Evolutionary conservation across 768 basidiomycete species (phyloP).

Genomic region (Suillus discolor): DNA sequence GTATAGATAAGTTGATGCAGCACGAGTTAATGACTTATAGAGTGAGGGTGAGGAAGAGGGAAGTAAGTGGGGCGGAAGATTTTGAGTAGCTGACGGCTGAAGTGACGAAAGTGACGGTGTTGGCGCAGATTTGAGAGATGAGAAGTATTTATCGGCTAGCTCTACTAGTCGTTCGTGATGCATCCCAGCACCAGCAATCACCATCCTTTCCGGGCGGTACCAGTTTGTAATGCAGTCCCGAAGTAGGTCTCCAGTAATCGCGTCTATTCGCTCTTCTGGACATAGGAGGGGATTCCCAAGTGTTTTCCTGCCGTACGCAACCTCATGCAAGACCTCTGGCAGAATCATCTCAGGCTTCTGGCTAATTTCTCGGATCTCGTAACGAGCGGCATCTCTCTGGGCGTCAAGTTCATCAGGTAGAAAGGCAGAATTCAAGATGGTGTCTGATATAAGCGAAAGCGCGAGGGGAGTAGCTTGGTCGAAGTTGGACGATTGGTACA

Average conservation of each 20-base stretch:
- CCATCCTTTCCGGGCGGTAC: constrained; percentile 95
- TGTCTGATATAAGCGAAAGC: constrained; percentile 89
- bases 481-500: constrained; percentile 98
- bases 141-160: constrained; percentile 82
- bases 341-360: constrained; percentile 92
- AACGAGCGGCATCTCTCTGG: constrained; percentile 85
- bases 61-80: constrained; percentile 59
- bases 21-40: constrained; percentile 71
- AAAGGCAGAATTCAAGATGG: constrained; percentile 79
- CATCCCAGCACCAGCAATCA: constrained; percentile 93
- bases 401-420: constrained; percentile 75
- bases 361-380: constrained; percentile 87
- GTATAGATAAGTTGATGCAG: constrained; percentile 75
- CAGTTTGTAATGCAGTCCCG: constrained; percentile 70
- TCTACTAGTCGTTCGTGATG: constrained; percentile 87
- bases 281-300: constrained; percentile 93
- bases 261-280: constrained; percentile 77
- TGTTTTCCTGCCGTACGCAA: constrained; percentile 77
- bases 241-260: constrained; percentile 64
- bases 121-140: constrained; percentile 52
- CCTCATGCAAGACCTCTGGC: constrained; percentile 85
- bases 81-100: constrained; percentile 34
- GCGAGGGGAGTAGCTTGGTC: constrained; percentile 80
- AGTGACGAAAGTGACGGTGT: constrained; percentile 26
- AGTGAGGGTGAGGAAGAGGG: constrained; percentile 54